These are phyloP conservation scores for Arthromyces matolae DNA, from an alignment of 768 basidiomycete species.

Conservation along the genomic window DNA sequence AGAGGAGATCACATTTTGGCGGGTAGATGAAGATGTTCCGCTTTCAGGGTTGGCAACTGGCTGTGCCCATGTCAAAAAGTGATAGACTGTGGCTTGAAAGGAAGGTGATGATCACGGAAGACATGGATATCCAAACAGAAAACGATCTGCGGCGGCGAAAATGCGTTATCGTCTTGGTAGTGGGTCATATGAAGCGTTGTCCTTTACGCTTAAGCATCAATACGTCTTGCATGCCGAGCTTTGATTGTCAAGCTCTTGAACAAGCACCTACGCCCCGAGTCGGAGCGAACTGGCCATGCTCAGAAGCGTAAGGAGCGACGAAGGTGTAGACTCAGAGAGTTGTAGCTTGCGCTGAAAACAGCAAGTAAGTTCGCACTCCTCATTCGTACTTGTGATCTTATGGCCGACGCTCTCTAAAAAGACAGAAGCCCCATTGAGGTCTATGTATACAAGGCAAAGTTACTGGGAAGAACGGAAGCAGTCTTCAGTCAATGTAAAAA, in stretches of 20 bases:
- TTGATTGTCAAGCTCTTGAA: constrained; percentile 8
- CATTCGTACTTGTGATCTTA: constrained; percentile 5
- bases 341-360: not conserved
- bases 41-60: no score
- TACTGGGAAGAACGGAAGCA: not conserved
- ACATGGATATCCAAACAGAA: constrained; percentile 16
- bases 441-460: constrained; percentile 6
- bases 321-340: not conserved
- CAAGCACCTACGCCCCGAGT: constrained; percentile 6
- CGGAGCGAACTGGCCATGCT: constrained; percentile 8
- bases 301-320: constrained; percentile 9
- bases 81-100: constrained; percentile 21
- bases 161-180: constrained; percentile 16
- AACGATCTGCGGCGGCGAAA: constrained; percentile 34
- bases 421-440: constrained; percentile 5
- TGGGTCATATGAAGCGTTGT: constrained; percentile 14
- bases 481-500: not conserved
- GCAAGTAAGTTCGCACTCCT: constrained; percentile 5
- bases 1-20: constrained; percentile 1
- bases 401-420: constrained; percentile 6
- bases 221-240: constrained; percentile 14
- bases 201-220: constrained; percentile 16
- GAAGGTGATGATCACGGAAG: constrained; percentile 33
- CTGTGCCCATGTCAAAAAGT: constrained; percentile 17
- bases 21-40: constrained; percentile 4